Evolutionary conservation across 2,329 filamentous ascomycete species (phyloP).

Genomic region (Lachnellula arida): DNA sequence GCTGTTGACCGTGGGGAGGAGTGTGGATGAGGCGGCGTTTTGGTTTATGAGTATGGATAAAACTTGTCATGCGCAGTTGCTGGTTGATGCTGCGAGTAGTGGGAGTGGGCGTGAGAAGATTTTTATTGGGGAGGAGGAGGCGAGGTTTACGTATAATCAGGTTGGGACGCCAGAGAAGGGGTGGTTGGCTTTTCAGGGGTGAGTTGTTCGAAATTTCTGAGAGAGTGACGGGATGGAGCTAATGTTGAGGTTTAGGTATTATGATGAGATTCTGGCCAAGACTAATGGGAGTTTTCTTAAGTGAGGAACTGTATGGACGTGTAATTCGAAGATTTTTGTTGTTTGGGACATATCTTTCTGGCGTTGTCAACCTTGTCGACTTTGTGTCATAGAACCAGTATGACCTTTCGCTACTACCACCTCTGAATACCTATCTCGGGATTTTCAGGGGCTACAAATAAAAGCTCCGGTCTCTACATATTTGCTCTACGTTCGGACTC

Average conservation of each 20-base stretch:
- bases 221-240: background rate
- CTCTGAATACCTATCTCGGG: too few species aligned
- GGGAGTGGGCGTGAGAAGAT: slow-evolving; percentile 56
- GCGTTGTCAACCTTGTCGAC: too few species aligned
- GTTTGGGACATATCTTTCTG: too few species aligned
- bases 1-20: slow-evolving; percentile 41
- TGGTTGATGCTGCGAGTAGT: slow-evolving; percentile 55
- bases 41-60: slow-evolving; percentile 49
- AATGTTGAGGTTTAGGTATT: slow-evolving; percentile 30
- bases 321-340: too few species aligned
- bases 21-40: slow-evolving; percentile 47
- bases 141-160: slow-evolving; percentile 59
- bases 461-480: too few species aligned
- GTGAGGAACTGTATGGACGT: background rate
- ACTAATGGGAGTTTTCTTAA: slow-evolving; percentile 46
- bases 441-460: too few species aligned
- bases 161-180: slow-evolving; percentile 53
- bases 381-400: too few species aligned
- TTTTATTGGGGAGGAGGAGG: slow-evolving; percentile 61
- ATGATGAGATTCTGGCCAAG: slow-evolving; percentile 48
- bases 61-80: slow-evolving; percentile 43
- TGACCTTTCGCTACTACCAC: too few species aligned
- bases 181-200: slow-evolving; percentile 48
- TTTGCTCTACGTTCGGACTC: too few species aligned
- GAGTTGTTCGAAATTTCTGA: background rate